Conservation (phyloP, 805 yeast genomes). For the Candida berthetii region DNA sequence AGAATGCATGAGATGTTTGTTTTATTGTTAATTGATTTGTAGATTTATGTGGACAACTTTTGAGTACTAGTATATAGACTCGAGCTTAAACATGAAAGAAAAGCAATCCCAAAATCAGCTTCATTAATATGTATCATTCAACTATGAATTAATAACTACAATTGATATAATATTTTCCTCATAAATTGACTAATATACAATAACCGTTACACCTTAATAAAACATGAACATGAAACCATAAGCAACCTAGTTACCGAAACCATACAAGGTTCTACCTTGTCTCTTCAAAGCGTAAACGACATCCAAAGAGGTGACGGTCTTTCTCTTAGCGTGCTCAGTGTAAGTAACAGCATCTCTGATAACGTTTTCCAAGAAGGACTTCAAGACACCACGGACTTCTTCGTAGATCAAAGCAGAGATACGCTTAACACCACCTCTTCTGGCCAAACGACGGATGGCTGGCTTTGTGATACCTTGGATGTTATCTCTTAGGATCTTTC, state of each 20-base stretch:
- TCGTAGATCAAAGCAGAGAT: conserved; percentile 98
- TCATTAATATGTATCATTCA: no score
- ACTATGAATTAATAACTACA: no score
- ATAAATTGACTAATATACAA: neutral
- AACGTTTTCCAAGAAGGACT: conserved; percentile 93
- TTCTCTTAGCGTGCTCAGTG: conserved; percentile 99
- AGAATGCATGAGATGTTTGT: no score
- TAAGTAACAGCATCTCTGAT: conserved; percentile 99
- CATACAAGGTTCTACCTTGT: conserved; percentile 99
- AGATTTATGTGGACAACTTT: no score
- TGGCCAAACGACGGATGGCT: conserved; percentile 99
- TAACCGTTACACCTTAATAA: conserved; percentile 1
- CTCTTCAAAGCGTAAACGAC: conserved; percentile 99
- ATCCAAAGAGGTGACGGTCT: conserved; percentile 98
- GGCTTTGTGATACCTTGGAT: conserved; percentile 99
- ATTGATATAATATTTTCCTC: neutral
- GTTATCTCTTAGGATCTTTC: conserved; percentile 99
- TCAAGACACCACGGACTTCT: conserved; percentile 96
- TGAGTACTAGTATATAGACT: no score
- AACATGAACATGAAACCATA: neutral
- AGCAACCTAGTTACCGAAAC: conserved; percentile 96
- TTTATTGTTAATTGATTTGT: no score
- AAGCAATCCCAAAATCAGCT: neutral
- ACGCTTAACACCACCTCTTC: conserved; percentile 99
- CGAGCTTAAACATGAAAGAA: no score